These are phyloP conservation scores for Blastobotrys raffinosifermentans DNA, from an alignment of 1,139 yeast genomes.

Conservation along the genomic window DNA sequence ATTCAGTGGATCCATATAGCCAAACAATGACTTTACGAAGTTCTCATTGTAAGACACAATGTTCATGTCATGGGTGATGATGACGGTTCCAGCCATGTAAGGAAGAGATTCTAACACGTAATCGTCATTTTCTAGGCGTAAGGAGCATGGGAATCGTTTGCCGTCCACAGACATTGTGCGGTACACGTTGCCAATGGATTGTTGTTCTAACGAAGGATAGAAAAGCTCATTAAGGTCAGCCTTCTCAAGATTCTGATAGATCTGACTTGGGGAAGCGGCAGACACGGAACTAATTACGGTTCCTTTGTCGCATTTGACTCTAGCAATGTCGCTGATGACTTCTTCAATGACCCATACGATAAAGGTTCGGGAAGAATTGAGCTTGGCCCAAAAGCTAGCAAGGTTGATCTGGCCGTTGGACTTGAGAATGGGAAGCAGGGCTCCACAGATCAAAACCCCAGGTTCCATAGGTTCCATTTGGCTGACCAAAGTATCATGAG, in stretches of 20 bases:
- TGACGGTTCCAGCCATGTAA: conserved; percentile 80
- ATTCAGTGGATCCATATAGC: conserved; percentile 45
- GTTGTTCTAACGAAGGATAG: too few relatives aligned
- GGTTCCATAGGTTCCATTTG: conserved; percentile 1
- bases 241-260: background rate
- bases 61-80: conserved; percentile 46
- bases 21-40: conserved; percentile 72
- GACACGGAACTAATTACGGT: background rate
- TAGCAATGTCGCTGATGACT: conserved; percentile 75
- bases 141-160: conserved; percentile 11
- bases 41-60: conserved; percentile 71
- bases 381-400: conserved; percentile 72
- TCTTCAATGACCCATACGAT: conserved; percentile 85
- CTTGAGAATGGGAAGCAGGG: conserved; percentile 45
- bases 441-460: conserved; percentile 50
- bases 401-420: conserved; percentile 33
- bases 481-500: conserved; percentile 4
- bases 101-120: conserved; percentile 48
- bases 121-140: conserved; percentile 3
- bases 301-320: conserved; percentile 36
- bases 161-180: conserved; percentile 6
- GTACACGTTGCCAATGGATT: too few relatives aligned
- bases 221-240: too few relatives aligned
- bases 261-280: background rate
- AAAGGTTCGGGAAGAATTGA: conserved; percentile 49